Evolutionary conservation across 2,329 filamentous ascomycete species (phyloP).

Genomic region (Diaporthe caulivora): DNA sequence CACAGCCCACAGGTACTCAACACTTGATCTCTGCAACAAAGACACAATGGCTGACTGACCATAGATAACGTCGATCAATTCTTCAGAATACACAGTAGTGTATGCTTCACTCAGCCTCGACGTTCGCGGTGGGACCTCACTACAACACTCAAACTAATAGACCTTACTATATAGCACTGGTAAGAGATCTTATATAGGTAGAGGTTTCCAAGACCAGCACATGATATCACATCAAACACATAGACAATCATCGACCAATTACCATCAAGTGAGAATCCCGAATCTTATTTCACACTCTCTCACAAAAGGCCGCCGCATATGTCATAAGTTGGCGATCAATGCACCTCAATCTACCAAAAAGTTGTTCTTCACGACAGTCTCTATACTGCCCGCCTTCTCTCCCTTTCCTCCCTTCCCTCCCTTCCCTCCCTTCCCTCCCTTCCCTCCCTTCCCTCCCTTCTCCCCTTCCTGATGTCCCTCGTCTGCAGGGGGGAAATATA

Average conservation of each 20-base stretch:
- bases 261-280: background rate
- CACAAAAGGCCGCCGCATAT: background rate
- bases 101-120: too few relatives aligned
- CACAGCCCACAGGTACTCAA: too few relatives aligned
- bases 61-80: too few relatives aligned
- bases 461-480: background rate
- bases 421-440: background rate
- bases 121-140: too few relatives aligned
- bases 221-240: background rate
- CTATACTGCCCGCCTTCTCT: background rate
- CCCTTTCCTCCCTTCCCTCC: background rate
- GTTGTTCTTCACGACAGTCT: background rate
- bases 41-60: too few relatives aligned
- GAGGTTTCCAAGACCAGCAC: too few relatives aligned
- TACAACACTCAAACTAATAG: too few relatives aligned
- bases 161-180: too few relatives aligned
- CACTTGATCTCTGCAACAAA: too few relatives aligned
- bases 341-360: conserved; percentile 11
- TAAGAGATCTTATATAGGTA: too few relatives aligned
- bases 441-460: background rate
- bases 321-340: background rate
- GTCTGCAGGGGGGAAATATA: background rate
- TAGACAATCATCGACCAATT: accelerated
- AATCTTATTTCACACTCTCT: conserved; percentile 20
- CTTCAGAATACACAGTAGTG: too few relatives aligned